Evolutionary conservation across 1,284 basidiomycete genomes (phyloP), one percentile per base, ranked within the genome.

Genomic region (Chalciporus sp.): DNA sequence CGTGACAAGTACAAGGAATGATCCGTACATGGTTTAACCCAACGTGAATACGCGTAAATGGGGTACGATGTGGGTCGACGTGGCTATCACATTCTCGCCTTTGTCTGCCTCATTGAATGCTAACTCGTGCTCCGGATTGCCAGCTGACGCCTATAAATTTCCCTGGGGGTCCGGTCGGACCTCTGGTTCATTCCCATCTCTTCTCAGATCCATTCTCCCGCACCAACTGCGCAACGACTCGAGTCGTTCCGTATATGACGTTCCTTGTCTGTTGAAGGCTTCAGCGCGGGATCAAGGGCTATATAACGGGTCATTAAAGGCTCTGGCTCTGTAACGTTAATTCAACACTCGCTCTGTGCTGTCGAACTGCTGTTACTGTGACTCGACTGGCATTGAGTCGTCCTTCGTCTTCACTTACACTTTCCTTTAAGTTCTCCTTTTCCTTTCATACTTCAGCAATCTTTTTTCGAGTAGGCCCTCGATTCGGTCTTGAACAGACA

Each of bases 241-340:
- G 20, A 37, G 35, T 37, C 40, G 40, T 41, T 50, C 55, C 55
- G 23, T 29, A 53, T 60, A 53, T 57, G 58, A 57, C 35, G 47
- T 19, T 29, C 47, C 11, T 56, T 56, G 51, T 58, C 28, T 47
- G 26, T 20, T 28, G 9, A 40, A 17, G 27, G 17, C 29, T 12
- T 29, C 37, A 5, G 14, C 26, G 20, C 54, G 20, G 42, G 20
- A 23, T 23, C 23, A 6, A 23, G 23, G 23, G 23, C 23, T 39
- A 57, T 55, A 33, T 43, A 44, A 28, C 23, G 23, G 49, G 47
- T 28, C 20, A 19, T 35, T 14, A 37, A 37, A 40, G n/a, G 11
- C n/a, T 19, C 31, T 19, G 17, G 26, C 23, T 23, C 23, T 23
- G 23, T 23, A 23, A 23, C 23, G 26, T 42, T 17, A 3, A 8